Evolutionary conservation across 2,329 filamentous ascomycete genomes (phyloP).

Genomic region (Paradendryphiella salina): DNA sequence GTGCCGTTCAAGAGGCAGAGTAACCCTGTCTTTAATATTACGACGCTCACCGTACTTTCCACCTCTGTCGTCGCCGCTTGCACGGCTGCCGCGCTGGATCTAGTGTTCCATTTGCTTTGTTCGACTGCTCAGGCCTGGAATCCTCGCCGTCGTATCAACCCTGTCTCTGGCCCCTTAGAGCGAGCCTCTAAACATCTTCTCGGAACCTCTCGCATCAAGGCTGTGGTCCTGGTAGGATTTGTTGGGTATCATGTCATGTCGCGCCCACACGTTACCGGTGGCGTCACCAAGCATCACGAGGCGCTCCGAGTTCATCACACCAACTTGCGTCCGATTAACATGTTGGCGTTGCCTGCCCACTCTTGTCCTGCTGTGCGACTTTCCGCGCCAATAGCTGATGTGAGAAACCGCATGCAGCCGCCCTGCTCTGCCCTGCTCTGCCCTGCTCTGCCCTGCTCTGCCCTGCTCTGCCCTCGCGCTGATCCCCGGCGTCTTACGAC

Average conservation of each 20-base stretch:
- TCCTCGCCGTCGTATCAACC: neutral
- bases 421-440: too few relatives aligned
- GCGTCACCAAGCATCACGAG: slow-evolving; percentile 24
- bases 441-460: neutral
- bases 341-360: slow-evolving; percentile 1
- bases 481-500: slow-evolving; percentile 25
- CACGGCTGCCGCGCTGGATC: slow-evolving; percentile 7
- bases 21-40: slow-evolving; percentile 16
- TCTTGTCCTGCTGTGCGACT: slow-evolving; percentile 8
- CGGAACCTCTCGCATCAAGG: neutral
- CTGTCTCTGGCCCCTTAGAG: neutral
- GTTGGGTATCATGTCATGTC: slow-evolving; percentile 19
- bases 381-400: slow-evolving; percentile 17
- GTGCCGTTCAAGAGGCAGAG: slow-evolving; percentile 14
- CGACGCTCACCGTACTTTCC: slow-evolving; percentile 27
- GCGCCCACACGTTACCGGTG: slow-evolving; percentile 17
- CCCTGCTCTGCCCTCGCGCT: slow-evolving; percentile 11
- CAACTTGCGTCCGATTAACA: slow-evolving; percentile 1
- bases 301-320: slow-evolving; percentile 4
- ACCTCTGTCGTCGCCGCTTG: neutral
- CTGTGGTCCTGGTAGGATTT: slow-evolving; percentile 3
- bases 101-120: slow-evolving; percentile 1
- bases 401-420: slow-evolving; percentile 22
- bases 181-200: neutral
- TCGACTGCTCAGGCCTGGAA: neutral